These are phyloP conservation scores for Pyrenochaeta sp. DNA, from an alignment of 2,329 filamentous ascomycete genomes.

Conservation along the genomic window DNA sequence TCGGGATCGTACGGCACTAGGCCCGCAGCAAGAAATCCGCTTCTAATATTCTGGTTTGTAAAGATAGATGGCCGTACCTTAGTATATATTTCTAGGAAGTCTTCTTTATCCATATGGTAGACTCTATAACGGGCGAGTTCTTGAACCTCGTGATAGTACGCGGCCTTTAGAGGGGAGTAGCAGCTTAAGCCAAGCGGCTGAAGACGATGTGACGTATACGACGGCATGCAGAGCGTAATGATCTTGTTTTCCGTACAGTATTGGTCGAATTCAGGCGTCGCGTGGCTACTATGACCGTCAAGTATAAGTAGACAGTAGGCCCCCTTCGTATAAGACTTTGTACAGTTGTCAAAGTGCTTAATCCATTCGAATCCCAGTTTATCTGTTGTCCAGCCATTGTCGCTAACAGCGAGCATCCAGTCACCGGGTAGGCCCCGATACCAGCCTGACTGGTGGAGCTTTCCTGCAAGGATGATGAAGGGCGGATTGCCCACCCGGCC, in stretches of 20 bases:
- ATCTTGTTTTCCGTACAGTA: conserved; percentile 49
- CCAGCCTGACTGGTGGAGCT: too few relatives aligned
- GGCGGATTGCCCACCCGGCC: too few relatives aligned
- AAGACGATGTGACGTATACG: conserved; percentile 43
- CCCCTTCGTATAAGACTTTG: conserved; percentile 27
- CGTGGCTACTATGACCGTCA: conserved; percentile 47
- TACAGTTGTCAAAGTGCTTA: conserved; percentile 48
- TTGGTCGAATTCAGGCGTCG: conserved; percentile 45
- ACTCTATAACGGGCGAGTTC: conserved; percentile 14
- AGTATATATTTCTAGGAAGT: conserved; percentile 13
- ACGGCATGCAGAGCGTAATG: conserved; percentile 17
- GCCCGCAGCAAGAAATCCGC: too few relatives aligned
- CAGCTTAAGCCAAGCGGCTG: conserved; percentile 52
- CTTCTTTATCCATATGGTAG: conserved; percentile 13
- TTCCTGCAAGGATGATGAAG: too few relatives aligned
- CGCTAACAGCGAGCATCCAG: too few relatives aligned
- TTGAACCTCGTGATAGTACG: neutral
- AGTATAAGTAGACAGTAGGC: conserved; percentile 50
- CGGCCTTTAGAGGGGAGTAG: conserved; percentile 30
- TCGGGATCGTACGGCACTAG: too few relatives aligned
- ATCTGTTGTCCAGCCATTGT: too few relatives aligned
- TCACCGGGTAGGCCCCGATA: too few relatives aligned
- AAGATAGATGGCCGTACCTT: conserved; percentile 6
- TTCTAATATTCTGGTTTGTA: conserved; percentile 8
- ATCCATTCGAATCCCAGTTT: too few relatives aligned